Evolutionary conservation across 306 rosid genomes (phyloP).

Genomic region (Macrotyloma uniflorum): DNA sequence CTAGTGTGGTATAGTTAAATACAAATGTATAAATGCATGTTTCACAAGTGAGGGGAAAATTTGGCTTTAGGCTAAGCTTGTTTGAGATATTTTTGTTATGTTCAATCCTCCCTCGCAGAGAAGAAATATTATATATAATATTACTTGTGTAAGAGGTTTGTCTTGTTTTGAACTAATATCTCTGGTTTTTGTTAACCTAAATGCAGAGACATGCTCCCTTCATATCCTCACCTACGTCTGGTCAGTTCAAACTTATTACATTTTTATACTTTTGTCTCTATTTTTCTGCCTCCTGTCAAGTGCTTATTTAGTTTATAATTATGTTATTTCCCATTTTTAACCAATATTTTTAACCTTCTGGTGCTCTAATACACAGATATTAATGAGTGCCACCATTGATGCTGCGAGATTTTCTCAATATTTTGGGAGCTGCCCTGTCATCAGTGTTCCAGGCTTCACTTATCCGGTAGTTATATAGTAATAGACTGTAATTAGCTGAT

Average conservation of each 20-base stretch:
- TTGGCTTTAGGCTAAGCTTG: conserved; percentile 14
- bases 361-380: conserved; percentile 59
- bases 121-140: conserved; percentile 3
- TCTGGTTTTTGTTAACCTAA: conserved; percentile 35
- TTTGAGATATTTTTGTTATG: conserved; percentile 4
- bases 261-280: conserved; percentile 20
- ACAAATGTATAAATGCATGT: conserved; percentile 1
- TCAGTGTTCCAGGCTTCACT: conserved; percentile 91
- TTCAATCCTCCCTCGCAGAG: conserved; percentile 16
- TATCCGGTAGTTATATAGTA: conserved; percentile 66
- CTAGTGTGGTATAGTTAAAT: conserved; percentile 27
- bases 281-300: conserved; percentile 25
- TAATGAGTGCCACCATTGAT: conserved; percentile 96
- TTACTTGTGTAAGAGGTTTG: background rate
- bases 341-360: conserved; percentile 18
- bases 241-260: conserved; percentile 57
- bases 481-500: conserved; percentile 30
- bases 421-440: conserved; percentile 93
- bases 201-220: conserved; percentile 92
- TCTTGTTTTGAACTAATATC: conserved; percentile 39
- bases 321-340: conserved; percentile 17
- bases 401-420: conserved; percentile 84
- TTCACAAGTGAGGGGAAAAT: conserved; percentile 30
- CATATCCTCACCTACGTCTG: conserved; percentile 72
- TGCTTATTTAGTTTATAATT: conserved; percentile 19